Conservation (phyloP, 371 early-diverging fungal species). For the Mortierella sp. region DNA sequence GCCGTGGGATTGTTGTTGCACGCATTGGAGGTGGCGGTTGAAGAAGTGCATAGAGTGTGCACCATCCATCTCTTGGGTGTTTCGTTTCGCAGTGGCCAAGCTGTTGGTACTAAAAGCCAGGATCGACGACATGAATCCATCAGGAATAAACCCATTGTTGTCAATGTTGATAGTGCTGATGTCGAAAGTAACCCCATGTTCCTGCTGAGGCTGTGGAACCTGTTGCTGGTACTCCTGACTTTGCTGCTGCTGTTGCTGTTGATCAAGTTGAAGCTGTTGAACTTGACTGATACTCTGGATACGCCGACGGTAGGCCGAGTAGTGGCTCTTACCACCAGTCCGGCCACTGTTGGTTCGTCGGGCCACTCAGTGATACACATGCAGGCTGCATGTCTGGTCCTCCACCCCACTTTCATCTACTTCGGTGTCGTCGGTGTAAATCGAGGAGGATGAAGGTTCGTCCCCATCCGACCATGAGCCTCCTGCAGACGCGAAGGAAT, state of each 20-base stretch:
- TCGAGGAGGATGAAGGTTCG: not conserved
- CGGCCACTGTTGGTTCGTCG: conserved; percentile 7
- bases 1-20: not conserved
- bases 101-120: conserved; percentile 25
- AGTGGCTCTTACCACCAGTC: conserved; percentile 17
- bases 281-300: not conserved
- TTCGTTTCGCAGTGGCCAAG: not conserved
- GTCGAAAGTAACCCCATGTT: no score
- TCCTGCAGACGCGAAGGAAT: not conserved
- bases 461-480: not conserved
- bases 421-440: not conserved
- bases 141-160: not conserved
- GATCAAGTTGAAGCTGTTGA: conserved; percentile 4
- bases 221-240: not conserved
- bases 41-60: conserved; percentile 15
- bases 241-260: not conserved
- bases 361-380: not conserved
- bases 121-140: not conserved
- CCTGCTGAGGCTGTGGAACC: not conserved
- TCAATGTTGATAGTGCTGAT: not conserved
- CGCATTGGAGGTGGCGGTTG: conserved; percentile 20
- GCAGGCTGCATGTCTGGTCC: conserved; percentile 7
- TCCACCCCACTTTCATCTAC: not conserved
- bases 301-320: conserved; percentile 16
- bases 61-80: conserved; percentile 2